Conservation (phyloP, 1,284 basidiomycete species). For the Trichosporon sp. region DNA sequence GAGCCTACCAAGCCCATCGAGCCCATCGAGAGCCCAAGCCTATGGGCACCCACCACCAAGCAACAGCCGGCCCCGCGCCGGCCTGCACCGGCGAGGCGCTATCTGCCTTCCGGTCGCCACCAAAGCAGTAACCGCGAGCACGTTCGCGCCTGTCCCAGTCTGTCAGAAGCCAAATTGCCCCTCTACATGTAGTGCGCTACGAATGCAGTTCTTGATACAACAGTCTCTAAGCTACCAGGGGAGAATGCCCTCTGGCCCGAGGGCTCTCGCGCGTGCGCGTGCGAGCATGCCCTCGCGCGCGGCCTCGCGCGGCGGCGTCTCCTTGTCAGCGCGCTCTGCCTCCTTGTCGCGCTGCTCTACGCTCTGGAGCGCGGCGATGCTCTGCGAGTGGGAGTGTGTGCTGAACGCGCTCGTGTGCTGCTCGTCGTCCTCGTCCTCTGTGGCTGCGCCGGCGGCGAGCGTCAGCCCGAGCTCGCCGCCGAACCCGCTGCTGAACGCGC, state of each 20-base stretch:
- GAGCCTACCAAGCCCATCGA: no score
- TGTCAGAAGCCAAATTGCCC: not conserved
- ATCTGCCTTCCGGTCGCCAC: no score
- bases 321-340: not conserved
- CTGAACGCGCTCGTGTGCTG: not conserved
- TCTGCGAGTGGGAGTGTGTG: not conserved
- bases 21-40: no score
- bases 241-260: slow-evolving; percentile 8
- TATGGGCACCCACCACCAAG: no score
- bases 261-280: slow-evolving; percentile 4
- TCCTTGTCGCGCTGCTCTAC: not conserved
- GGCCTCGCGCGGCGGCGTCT: not conserved
- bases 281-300: slow-evolving; percentile 11
- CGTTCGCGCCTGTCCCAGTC: not conserved
- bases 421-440: not conserved
- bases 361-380: not conserved
- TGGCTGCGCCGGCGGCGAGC: not conserved
- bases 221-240: slow-evolving; percentile 5
- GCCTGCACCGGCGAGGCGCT: no score
- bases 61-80: no score
- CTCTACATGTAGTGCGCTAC: not conserved
- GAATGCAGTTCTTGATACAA: not conserved
- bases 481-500: not conserved
- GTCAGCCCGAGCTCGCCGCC: not conserved
- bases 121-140: no score